These are phyloP conservation scores for Pascua guehoae DNA, from an alignment of 1,284 basidiomycete species.

Conservation along the genomic window DNA sequence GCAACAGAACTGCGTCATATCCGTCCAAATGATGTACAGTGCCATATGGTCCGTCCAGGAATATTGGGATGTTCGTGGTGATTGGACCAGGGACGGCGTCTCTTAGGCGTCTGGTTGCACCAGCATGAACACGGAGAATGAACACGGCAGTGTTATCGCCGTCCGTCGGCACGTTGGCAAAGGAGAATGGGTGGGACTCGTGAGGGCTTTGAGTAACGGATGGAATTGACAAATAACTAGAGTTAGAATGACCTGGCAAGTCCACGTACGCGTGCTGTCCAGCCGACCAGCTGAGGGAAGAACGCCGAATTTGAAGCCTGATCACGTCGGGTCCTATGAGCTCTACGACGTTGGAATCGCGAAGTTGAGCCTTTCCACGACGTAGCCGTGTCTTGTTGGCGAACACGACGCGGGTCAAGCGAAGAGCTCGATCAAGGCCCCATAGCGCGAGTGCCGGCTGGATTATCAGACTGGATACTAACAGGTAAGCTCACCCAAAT, in stretches of 20 bases:
- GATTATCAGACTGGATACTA: neutral
- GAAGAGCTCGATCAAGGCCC: conserved; percentile 60
- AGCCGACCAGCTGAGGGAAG: conserved; percentile 55
- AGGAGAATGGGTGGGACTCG: conserved; percentile 47
- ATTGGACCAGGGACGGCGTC: conserved; percentile 18
- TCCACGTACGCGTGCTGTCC: conserved; percentile 55
- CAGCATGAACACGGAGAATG: conserved; percentile 40
- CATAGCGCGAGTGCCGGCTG: conserved; percentile 38
- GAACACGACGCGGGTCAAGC: conserved; percentile 49
- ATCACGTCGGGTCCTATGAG: conserved; percentile 56
- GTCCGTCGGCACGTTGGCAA: conserved; percentile 34
- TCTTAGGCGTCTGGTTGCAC: conserved; percentile 33
- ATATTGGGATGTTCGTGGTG: conserved; percentile 22
- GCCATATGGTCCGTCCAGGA: conserved; percentile 47
- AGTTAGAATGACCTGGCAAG: neutral
- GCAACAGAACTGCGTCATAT: conserved; percentile 35
- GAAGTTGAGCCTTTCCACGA: conserved; percentile 2
- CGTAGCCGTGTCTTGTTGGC: too few relatives aligned
- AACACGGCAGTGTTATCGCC: conserved; percentile 26
- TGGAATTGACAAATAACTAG: conserved; percentile 40
- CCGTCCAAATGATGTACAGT: conserved; percentile 21
- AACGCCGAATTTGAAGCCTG: conserved; percentile 54
- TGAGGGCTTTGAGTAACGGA: conserved; percentile 30
- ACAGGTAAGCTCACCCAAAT: conserved; percentile 27
- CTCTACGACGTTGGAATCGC: conserved; percentile 34